These are phyloP conservation scores for Sugiyamaella castrensis DNA, from an alignment of 1,139 yeast species.

Conservation along the genomic window DNA sequence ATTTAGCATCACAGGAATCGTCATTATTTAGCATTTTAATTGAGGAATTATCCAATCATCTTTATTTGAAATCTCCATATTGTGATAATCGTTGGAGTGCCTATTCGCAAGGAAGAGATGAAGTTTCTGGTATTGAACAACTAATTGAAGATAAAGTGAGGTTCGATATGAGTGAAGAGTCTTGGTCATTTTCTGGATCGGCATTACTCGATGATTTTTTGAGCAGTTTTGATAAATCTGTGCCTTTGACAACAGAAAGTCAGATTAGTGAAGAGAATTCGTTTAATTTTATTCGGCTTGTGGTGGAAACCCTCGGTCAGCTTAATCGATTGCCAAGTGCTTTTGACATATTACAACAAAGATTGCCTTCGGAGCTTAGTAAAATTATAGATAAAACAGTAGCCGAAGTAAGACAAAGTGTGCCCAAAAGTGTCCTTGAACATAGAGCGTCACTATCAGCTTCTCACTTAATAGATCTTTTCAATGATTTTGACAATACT, in stretches of 20 bases:
- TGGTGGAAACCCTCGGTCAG: conserved; percentile 58
- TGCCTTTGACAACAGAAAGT: conserved; percentile 28
- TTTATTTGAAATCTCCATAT: conserved; percentile 58
- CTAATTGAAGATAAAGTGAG: conserved; percentile 33
- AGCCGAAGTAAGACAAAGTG: conserved; percentile 59
- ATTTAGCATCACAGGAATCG: conserved; percentile 57
- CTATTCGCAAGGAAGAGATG: conserved; percentile 30
- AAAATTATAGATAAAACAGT: conserved; percentile 58
- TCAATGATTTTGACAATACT: conserved; percentile 28
- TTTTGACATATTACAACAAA: conserved; percentile 51
- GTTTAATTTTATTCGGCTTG: conserved; percentile 52
- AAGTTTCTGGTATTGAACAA: conserved; percentile 29
- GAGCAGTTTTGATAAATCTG: conserved; percentile 28
- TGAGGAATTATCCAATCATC: conserved; percentile 71
- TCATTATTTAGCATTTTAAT: conserved; percentile 67
- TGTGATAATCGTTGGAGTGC: conserved; percentile 37
- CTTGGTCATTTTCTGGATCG: conserved; percentile 28
- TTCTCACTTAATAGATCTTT: conserved; percentile 1
- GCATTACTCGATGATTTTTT: conserved; percentile 45
- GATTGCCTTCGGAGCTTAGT: conserved; percentile 48
- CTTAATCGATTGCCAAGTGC: conserved; percentile 64
- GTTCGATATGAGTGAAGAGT: conserved; percentile 31
- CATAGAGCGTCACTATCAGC: conserved; percentile 11
- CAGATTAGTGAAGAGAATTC: conserved; percentile 46
- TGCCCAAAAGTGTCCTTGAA: conserved; percentile 38